A percentile compares a stretch with the other conserved stretches of the same genome.
Evolutionary conservation across 805 yeast genomes (phyloP).

Genomic region (Phaffomyces thermotolerans): DNA sequence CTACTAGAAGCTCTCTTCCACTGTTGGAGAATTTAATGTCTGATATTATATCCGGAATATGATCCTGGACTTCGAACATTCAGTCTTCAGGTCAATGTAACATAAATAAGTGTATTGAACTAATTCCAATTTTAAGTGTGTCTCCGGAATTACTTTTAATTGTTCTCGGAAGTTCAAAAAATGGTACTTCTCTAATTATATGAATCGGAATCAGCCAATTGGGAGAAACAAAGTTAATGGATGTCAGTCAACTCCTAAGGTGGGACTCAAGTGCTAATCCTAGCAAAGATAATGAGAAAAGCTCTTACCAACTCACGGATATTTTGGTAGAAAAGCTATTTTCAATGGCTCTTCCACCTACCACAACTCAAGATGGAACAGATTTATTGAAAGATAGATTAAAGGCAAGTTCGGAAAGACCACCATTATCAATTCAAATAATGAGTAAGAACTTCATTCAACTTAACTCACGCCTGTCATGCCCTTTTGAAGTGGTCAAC

Average conservation of each 20-base stretch:
- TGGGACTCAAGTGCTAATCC: slow-evolving; percentile 17
- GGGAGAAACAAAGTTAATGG: slow-evolving; percentile 13
- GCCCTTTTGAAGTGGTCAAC: slow-evolving; percentile 57
- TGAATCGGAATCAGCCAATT: background rate
- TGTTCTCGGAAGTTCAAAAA: background rate
- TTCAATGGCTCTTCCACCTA: slow-evolving; percentile 64
- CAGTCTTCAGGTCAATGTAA: background rate
- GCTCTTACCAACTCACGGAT: slow-evolving; percentile 41
- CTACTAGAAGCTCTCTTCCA: slow-evolving; percentile 34
- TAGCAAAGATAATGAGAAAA: slow-evolving; percentile 1
- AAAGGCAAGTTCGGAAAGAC: slow-evolving; percentile 55
- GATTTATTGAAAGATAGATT: slow-evolving; percentile 45
- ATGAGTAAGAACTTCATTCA: slow-evolving; percentile 64
- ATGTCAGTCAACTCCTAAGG: slow-evolving; percentile 25
- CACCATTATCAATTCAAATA: slow-evolving; percentile 58
- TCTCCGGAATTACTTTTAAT: no score
- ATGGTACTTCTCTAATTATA: no score
- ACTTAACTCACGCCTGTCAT: slow-evolving; percentile 53
- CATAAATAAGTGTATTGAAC: background rate
- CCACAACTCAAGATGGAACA: slow-evolving; percentile 35
- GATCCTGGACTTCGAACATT: slow-evolving; percentile 16
- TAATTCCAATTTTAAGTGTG: no score
- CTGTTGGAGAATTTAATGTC: slow-evolving; percentile 33
- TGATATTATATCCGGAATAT: slow-evolving; percentile 36
- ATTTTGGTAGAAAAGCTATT: slow-evolving; percentile 65